Conservation (phyloP, 257 asterid genomes). For the Mitragyna speciosa region DNA sequence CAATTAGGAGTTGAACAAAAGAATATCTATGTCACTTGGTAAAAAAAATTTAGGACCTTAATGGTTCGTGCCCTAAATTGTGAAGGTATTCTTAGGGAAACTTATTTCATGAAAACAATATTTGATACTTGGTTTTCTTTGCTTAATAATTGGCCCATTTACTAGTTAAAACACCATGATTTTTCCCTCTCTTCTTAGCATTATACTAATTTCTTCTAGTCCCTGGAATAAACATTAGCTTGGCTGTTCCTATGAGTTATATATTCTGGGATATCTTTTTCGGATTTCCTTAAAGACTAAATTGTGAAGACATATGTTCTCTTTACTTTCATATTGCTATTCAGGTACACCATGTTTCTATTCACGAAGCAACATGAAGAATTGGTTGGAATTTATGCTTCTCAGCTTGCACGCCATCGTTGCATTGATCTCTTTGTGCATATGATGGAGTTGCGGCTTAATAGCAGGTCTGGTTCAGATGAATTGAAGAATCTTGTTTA, state of each 20-base stretch:
- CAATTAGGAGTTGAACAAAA: background rate
- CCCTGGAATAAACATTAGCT: background rate
- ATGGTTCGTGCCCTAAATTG: background rate
- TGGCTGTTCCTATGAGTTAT: background rate
- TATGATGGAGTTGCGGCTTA: slow-evolving; percentile 98
- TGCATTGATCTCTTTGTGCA: slow-evolving; percentile 95
- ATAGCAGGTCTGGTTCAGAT: slow-evolving; percentile 68
- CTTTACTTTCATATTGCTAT: slow-evolving; percentile 18
- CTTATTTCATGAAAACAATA: background rate
- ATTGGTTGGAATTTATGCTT: slow-evolving; percentile 93
- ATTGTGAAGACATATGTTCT: background rate
- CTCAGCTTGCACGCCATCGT: slow-evolving; percentile 92
- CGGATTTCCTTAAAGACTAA: background rate
- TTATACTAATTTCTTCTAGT: background rate
- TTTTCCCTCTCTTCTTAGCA: slow-evolving; percentile 1
- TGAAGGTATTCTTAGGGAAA: background rate
- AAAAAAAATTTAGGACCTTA: background rate
- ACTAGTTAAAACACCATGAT: background rate
- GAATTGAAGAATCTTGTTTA: background rate
- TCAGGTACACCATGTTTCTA: slow-evolving; percentile 93
- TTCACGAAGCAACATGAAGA: slow-evolving; percentile 90
- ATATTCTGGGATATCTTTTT: background rate
- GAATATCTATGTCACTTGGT: background rate
- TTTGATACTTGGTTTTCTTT: background rate
- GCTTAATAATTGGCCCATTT: background rate